Conservation (phyloP, 352 stramenopile genomes). For the Phytophthora agathidicida region DNA sequence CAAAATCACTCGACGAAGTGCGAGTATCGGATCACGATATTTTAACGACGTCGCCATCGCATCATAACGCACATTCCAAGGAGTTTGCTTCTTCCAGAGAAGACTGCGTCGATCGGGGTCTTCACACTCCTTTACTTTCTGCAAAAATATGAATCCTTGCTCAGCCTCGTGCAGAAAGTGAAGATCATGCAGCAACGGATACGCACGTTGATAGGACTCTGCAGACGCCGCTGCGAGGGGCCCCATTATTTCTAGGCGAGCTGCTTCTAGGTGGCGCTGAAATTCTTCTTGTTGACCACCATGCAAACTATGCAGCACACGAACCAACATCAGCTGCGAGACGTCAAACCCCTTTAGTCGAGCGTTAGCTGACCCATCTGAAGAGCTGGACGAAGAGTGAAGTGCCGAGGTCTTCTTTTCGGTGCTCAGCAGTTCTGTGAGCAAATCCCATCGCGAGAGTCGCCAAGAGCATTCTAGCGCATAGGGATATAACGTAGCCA, state of each 20-base stretch:
- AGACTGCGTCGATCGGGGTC: conserved; percentile 35
- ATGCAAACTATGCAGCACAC: conserved; percentile 82
- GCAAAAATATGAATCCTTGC: conserved; percentile 68
- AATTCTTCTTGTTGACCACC: conserved; percentile 58
- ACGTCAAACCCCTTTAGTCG: conserved; percentile 72
- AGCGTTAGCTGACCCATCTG: conserved; percentile 20
- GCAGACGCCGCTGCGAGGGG: conserved; percentile 69
- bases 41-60: conserved; percentile 80
- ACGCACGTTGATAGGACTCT: conserved; percentile 79
- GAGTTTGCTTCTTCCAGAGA: conserved; percentile 63
- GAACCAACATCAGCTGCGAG: conserved; percentile 79
- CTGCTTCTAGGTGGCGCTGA: conserved; percentile 65
- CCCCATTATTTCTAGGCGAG: conserved; percentile 71
- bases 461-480: conserved; percentile 87
- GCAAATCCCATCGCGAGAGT: conserved; percentile 83
- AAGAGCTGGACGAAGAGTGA: conserved; percentile 32
- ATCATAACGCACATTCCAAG: conserved; percentile 77
- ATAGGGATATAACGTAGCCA: conserved; percentile 81
- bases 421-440: conserved; percentile 75
- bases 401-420: conserved; percentile 76
- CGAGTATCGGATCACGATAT: conserved; percentile 85
- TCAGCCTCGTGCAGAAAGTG: conserved; percentile 83
- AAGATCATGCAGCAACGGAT: conserved; percentile 76
- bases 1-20: conserved; percentile 79
- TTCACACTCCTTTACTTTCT: conserved; percentile 31